Evolutionary conservation across 73 alveolate genomes (phyloP), one percentile per base, ranked within the genome.

Genomic region (Diophrys sp.): DNA sequence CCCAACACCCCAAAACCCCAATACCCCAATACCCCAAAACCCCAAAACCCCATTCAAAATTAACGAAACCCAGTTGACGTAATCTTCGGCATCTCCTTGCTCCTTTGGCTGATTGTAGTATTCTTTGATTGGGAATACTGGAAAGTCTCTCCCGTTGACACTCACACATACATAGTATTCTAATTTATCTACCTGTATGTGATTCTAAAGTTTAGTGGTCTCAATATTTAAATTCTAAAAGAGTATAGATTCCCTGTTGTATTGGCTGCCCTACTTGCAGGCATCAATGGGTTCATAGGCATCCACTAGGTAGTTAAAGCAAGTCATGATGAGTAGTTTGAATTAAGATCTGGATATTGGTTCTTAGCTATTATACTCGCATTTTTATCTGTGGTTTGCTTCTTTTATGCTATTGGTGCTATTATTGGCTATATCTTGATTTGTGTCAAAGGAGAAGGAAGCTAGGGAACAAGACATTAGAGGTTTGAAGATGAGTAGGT

Each of bases 1-100:
- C 62, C 62, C 62, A 44, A 44, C 5, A 44, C 62, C 62, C 62
- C 62, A 44, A 44, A 44, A 44, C 62, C 62, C 62, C 62, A 44
- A 44, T 11, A 44, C 62, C 62, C 62, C 62, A 44, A 44, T 11
- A 44, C 62, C 62, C 62, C 62, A 44, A 44, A 44, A 44, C 62
- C 62, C 62, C 62, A 44, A 44, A 44, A 44, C 62, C 62, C 62
- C 62, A 44, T 44, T 44, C 18, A 44, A 44, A 44, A 44, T 44
- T 5, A 11, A 5, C 18, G 62, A 44, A 18, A 44, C 5, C 18
- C 18, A 44, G 62, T 44, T 44, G 62, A 44, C 5, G 18, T 44
- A 11, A 18, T 5, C 62, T 44, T 44, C 18, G 62, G 5, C 5
- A 11, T 18, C 18, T 5, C 18, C 62, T 18, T 44, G 18, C n/a